These are phyloP conservation scores for Mesotaenium endlicherianum DNA, from an alignment of 139 green algal species.

Conservation along the genomic window DNA sequence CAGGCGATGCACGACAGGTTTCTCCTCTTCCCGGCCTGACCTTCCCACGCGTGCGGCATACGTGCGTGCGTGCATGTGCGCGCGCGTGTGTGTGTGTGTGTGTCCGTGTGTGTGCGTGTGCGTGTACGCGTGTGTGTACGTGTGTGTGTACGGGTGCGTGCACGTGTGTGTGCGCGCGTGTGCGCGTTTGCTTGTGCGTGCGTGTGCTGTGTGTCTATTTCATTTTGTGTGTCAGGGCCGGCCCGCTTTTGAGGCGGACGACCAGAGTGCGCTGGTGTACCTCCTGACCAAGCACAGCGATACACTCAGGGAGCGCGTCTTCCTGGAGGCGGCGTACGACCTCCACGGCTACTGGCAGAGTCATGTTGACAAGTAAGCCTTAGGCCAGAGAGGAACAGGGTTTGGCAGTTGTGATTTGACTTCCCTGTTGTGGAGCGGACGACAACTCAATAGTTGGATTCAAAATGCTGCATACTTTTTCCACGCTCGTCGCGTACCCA, in stretches of 20 bases:
- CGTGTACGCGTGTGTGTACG: no score
- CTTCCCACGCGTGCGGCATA: no score
- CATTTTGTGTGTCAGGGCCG: conserved; percentile 6
- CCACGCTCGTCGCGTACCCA: no score
- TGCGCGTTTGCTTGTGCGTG: no score
- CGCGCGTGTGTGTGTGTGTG: no score
- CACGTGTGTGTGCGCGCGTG: no score
- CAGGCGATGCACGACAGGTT: no score
- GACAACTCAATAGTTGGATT: not conserved
- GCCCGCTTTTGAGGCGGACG: conserved; percentile 22
- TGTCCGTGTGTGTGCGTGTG: no score
- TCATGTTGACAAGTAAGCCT: conserved; percentile 1
- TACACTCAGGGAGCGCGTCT: not conserved
- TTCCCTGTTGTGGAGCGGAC: not conserved
- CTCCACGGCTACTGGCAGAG: conserved; percentile 32
- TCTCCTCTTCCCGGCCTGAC: no score
- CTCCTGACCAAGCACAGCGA: conserved; percentile 9
- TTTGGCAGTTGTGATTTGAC: not conserved
- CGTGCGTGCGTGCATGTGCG: no score
- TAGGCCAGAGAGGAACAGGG: not conserved
- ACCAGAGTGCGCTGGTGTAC: conserved; percentile 38
- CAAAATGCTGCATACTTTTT: not conserved
- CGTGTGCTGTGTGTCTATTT: no score
- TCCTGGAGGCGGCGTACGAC: conserved; percentile 6
- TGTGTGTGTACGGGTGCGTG: no score